Conservation (phyloP, 2,329 filamentous ascomycete genomes). For the Emergomyces orientalis region DNA sequence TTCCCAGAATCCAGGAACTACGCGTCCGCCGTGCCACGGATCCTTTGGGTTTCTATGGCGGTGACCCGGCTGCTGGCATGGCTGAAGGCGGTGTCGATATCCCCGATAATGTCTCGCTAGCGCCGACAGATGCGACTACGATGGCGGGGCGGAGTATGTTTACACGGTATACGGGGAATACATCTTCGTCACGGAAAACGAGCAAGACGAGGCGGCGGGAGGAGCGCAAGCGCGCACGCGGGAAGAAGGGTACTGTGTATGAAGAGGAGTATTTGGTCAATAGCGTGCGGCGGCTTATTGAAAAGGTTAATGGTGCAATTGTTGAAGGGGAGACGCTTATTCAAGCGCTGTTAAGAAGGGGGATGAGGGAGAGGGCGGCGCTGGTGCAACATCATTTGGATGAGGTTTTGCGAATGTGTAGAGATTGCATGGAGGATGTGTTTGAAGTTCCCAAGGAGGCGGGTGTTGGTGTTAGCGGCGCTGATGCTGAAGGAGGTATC, state of each 20-base stretch:
- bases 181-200: constrained; percentile 57
- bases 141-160: constrained; percentile 73
- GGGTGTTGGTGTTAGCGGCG: constrained; percentile 21
- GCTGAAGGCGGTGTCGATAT: constrained; percentile 53
- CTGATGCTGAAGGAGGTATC: constrained; percentile 17
- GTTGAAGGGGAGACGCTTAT: constrained; percentile 67
- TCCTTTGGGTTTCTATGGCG: constrained; percentile 81
- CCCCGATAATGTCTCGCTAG: constrained; percentile 86
- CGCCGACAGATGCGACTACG: constrained; percentile 74
- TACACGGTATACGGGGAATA: constrained; percentile 77
- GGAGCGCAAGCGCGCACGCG: constrained; percentile 87
- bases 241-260: constrained; percentile 94
- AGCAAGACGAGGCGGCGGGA: constrained; percentile 81
- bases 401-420: constrained; percentile 65
- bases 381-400: constrained; percentile 64
- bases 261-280: constrained; percentile 96
- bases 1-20: constrained; percentile 76
- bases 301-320: constrained; percentile 64
- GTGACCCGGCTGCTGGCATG: constrained; percentile 51
- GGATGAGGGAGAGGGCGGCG: constrained; percentile 78
- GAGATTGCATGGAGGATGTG: constrained; percentile 58
- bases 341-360: constrained; percentile 64
- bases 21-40: constrained; percentile 72
- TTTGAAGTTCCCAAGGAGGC: constrained; percentile 41
- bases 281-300: constrained; percentile 71